Conservation (phyloP, 331 rosid genomes). For the Spiraea crenata region DNA sequence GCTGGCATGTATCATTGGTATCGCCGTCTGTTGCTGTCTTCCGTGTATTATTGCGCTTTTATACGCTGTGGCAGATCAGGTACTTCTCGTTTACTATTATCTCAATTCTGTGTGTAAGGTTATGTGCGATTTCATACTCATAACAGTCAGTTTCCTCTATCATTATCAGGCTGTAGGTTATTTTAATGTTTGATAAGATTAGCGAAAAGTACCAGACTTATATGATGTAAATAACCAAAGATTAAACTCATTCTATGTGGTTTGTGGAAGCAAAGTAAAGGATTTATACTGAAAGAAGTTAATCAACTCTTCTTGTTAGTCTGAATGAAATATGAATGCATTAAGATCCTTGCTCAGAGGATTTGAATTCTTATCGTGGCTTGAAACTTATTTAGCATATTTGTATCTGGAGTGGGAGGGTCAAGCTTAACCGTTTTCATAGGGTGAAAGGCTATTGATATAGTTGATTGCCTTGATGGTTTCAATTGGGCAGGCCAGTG, state of each 20-base stretch:
- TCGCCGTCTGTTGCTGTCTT: conserved; percentile 97
- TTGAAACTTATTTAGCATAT: background rate
- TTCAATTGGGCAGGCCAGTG: background rate
- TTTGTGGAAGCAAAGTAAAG: background rate
- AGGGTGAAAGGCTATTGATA: background rate
- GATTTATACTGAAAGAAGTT: background rate
- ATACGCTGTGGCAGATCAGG: conserved; percentile 97
- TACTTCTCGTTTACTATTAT: conserved; percentile 25
- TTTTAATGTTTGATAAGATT: background rate
- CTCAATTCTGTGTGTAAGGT: background rate
- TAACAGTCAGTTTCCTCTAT: background rate
- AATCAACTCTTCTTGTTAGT: background rate
- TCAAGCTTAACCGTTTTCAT: background rate
- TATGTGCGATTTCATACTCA: background rate
- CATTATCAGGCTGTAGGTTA: background rate
- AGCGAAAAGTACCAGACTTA: background rate
- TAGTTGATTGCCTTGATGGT: background rate
- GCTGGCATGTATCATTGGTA: conserved; percentile 88
- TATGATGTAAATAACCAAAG: background rate
- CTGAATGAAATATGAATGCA: background rate
- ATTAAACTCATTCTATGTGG: background rate
- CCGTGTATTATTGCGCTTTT: conserved; percentile 95
- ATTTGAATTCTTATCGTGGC: background rate
- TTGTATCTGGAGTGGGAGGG: conserved; percentile 1
- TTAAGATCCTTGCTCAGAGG: background rate